A percentile compares a stretch with the other conserved stretches of the same genome.
Conservation (phyloP, 306 rosid genomes). For the Quercus bicolor region DNA sequence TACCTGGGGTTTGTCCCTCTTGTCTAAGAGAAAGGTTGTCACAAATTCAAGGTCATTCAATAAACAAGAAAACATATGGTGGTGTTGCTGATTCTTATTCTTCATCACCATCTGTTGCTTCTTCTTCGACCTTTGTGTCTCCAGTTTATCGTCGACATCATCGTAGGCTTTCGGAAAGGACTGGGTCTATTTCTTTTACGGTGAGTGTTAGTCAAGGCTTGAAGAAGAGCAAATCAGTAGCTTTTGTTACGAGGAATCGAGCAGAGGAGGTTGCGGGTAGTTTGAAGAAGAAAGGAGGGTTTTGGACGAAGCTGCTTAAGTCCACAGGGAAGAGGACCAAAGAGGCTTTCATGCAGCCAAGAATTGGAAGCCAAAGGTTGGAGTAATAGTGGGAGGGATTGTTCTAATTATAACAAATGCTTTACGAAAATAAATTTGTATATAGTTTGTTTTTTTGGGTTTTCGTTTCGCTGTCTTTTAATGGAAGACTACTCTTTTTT, state of each 20-base stretch:
- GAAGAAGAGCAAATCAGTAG: constrained; percentile 62
- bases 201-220: constrained; percentile 22
- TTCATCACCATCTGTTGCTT: constrained; percentile 1
- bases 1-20: constrained; percentile 56
- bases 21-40: constrained; percentile 58
- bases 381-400: neutral
- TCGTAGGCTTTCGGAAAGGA: constrained; percentile 35
- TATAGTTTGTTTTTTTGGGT: neutral
- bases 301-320: constrained; percentile 66
- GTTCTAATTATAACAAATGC: neutral
- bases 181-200: constrained; percentile 37
- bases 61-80: neutral
- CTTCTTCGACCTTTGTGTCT: constrained; percentile 20
- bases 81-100: neutral
- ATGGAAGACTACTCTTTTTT: neutral
- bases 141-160: constrained; percentile 28
- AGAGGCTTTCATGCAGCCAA: constrained; percentile 36
- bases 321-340: constrained; percentile 42
- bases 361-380: constrained; percentile 18
- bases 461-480: neutral
- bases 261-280: constrained; percentile 4
- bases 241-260: constrained; percentile 31
- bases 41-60: constrained; percentile 21
- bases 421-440: neutral
- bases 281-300: constrained; percentile 36